Percentiles rank a stretch among this genome's conserved stretches.
These are phyloP conservation scores for Lagenidium giganteum DNA, from an alignment of 352 stramenopile genomes.

Conservation along the genomic window DNA sequence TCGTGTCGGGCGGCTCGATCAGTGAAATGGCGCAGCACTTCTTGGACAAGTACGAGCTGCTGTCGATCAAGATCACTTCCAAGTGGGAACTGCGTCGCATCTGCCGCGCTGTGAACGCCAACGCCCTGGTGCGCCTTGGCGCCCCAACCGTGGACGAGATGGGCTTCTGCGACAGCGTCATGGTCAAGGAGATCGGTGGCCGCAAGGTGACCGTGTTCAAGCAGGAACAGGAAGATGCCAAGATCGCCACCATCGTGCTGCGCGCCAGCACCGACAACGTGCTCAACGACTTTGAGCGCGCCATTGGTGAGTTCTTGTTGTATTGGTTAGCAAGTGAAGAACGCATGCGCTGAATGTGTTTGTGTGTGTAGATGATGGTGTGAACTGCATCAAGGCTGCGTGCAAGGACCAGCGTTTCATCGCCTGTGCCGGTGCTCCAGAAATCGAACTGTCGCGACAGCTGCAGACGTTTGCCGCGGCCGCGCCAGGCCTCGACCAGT, in stretches of 20 bases:
- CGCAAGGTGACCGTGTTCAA: constrained; percentile 96
- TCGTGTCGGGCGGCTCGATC: constrained; percentile 96
- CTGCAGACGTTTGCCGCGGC: constrained; percentile 94
- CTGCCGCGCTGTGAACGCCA: constrained; percentile 95
- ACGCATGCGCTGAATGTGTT: neutral
- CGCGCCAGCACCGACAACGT: constrained; percentile 94
- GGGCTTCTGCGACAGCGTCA: constrained; percentile 92
- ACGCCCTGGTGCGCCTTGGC: constrained; percentile 96
- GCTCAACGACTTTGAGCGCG: constrained; percentile 97
- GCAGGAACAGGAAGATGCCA: constrained; percentile 91
- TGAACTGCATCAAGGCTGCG: constrained; percentile 95
- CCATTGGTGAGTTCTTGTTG: constrained; percentile 87
- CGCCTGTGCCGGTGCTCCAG: constrained; percentile 91
- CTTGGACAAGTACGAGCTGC: constrained; percentile 97
- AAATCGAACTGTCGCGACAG: constrained; percentile 95
- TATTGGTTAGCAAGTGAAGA: neutral
- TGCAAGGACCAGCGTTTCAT: constrained; percentile 95
- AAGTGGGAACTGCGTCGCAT: constrained; percentile 99
- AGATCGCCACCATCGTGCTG: constrained; percentile 96
- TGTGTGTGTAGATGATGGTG: constrained; percentile 88
- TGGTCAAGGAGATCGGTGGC: constrained; percentile 94
- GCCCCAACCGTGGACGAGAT: constrained; percentile 98
- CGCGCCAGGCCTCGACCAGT: constrained; percentile 98
- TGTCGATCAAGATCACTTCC: constrained; percentile 96
- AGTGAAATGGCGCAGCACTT: constrained; percentile 99